These are phyloP conservation scores for Glarea lozoyensis DNA, from an alignment of 495 filamentous ascomycete species.

Conservation along the genomic window DNA sequence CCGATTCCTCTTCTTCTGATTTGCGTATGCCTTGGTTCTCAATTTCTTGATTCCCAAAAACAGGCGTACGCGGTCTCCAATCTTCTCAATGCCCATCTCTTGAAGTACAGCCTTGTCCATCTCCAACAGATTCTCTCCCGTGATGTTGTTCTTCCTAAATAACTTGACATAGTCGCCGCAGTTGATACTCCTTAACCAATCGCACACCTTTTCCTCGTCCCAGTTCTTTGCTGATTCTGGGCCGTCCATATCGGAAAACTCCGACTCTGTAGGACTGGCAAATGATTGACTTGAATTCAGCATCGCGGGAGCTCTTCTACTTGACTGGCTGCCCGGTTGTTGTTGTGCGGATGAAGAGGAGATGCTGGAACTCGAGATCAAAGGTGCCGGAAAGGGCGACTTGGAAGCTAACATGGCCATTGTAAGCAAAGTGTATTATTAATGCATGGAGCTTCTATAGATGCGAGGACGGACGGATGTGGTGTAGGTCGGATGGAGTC, in stretches of 20 bases:
- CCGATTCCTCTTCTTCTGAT: conserved; percentile 78
- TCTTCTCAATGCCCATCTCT: conserved; percentile 97
- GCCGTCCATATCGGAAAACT: conserved; percentile 72
- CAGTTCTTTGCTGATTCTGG: conserved; percentile 56
- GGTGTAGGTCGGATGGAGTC: too few relatives aligned
- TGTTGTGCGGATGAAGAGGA: conserved; percentile 43
- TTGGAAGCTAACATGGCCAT: conserved; percentile 90
- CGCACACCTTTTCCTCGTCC: conserved; percentile 85
- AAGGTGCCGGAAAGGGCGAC: conserved; percentile 56
- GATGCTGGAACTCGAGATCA: conserved; percentile 45
- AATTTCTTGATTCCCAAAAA: conserved; percentile 89
- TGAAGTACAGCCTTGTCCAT: conserved; percentile 94
- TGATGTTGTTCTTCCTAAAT: conserved; percentile 92
- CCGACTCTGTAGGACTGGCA: conserved; percentile 84
- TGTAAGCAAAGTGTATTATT: conserved; percentile 10
- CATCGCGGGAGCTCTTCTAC: conserved; percentile 44
- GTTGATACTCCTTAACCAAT: conserved; percentile 84
- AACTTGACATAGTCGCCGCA: conserved; percentile 87
- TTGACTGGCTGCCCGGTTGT: conserved; percentile 42
- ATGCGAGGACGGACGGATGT: too few relatives aligned
- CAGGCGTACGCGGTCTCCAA: conserved; percentile 93
- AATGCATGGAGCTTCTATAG: conserved; percentile 13
- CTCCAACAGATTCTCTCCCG: conserved; percentile 90
- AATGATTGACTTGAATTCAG: conserved; percentile 57
- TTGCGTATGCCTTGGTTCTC: conserved; percentile 72